phyloP scores from a whole-genome alignment of 805 yeast species.

The Limtongia smithiae region DNA sequence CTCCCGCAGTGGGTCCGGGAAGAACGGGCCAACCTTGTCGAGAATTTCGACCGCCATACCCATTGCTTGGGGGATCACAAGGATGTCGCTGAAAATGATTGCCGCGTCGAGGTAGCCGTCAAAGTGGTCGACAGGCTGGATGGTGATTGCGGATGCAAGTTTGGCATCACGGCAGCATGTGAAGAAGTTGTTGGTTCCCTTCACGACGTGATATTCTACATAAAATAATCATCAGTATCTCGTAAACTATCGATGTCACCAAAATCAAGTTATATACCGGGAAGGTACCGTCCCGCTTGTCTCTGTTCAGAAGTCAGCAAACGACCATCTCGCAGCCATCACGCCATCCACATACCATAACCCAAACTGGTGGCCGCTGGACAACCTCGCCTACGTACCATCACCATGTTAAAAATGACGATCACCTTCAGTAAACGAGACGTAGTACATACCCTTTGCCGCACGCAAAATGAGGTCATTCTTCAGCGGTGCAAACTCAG shows the following conservation, averaged over 20 bases:
- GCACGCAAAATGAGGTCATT: conserved; percentile 91
- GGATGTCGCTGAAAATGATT: conserved; percentile 89
- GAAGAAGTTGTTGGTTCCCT: conserved; percentile 82
- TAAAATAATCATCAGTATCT: too few species aligned
- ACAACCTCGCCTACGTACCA: conserved; percentile 56
- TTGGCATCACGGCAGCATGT: conserved; percentile 95
- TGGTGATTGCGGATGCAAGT: conserved; percentile 87
- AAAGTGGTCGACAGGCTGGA: conserved; percentile 89
- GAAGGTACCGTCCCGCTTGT: conserved; percentile 90
- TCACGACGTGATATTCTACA: conserved; percentile 83
- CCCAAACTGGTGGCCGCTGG: conserved; percentile 97
- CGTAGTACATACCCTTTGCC: conserved; percentile 55
- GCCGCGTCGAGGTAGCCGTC: conserved; percentile 94
- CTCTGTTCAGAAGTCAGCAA: conserved; percentile 43
- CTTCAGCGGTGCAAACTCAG: conserved; percentile 67
- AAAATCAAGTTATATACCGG: conserved; percentile 30
- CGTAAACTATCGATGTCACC: too few species aligned
- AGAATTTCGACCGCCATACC: conserved; percentile 93
- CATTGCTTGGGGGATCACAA: conserved; percentile 97
- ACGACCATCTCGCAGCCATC: conserved; percentile 9
- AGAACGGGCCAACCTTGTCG: conserved; percentile 92
- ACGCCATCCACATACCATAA: conserved; percentile 56
- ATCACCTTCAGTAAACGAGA: background rate
- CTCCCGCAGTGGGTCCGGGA: conserved; percentile 78
- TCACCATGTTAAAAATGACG: background rate